phyloP scores from a whole-genome alignment of 2,329 filamentous ascomycete genomes.

The Colletotrichum tropicicola region DNA sequence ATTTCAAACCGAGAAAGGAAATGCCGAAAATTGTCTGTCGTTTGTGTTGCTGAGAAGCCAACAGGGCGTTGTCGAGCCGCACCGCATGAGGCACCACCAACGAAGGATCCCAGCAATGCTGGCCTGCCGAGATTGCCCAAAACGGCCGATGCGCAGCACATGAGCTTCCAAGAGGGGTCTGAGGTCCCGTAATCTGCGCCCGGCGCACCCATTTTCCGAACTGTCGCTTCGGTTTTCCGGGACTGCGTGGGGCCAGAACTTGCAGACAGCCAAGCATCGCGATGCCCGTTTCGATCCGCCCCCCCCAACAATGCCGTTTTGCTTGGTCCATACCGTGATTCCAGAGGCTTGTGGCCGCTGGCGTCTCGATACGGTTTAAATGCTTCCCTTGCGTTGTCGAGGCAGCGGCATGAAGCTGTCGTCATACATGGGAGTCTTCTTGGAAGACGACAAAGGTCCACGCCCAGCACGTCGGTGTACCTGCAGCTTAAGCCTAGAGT shows the following conservation, averaged over 20 bases:
- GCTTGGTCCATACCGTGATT: too few relatives aligned
- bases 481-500: background rate
- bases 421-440: too few relatives aligned
- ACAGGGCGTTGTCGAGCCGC: background rate
- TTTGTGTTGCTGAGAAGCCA: background rate
- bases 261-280: background rate
- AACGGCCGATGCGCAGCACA: background rate
- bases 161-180: background rate
- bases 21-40: background rate
- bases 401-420: too few relatives aligned
- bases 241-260: background rate
- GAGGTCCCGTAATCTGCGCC: background rate
- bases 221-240: background rate
- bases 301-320: background rate
- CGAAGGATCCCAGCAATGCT: background rate
- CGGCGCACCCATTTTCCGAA: slow-evolving; percentile 23
- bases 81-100: too few relatives aligned
- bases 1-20: too few relatives aligned
- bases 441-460: too few relatives aligned
- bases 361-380: too few relatives aligned
- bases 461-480: too few relatives aligned
- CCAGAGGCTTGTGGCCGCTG: too few relatives aligned
- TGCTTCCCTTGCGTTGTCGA: too few relatives aligned
- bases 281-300: background rate
- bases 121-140: background rate